Evolutionary conservation across 257 asterid genomes (phyloP), one percentile per base, ranked within the genome.

Genomic region (Plantago ovata): DNA sequence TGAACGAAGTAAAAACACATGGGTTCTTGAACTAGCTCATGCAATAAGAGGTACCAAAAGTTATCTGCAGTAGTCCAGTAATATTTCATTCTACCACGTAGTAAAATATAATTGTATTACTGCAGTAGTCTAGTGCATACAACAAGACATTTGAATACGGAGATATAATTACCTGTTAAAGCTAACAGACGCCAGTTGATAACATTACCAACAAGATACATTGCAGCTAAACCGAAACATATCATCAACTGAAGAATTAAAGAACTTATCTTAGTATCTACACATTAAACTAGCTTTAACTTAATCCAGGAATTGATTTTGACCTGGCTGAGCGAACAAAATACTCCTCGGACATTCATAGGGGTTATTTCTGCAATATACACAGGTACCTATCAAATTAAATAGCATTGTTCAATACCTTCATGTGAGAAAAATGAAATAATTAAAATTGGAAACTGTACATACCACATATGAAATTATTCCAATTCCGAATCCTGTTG

Each of bases 321-420:
- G 64, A 85, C 96, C 94, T 92, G 98, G 79, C 84, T 85, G 57
- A 71, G 82, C 39, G 94, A 79, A 18, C 95, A 82, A 67, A 87
- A 85, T 64, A 75, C 85, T 41, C 96, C 98, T 54, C 96, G 84
- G 65, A 85, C 81, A 71, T 85, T 80, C 82, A 76, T 80, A 11
- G 95, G 98, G 6, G 98, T 74, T 73, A 87, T 80, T 80, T 92
- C 95, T 18, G 98, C 94, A 70, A 92, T 75, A 71, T 87, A 91
- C 53, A 92, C 76, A 19, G 95, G 98, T 60, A 90, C 95, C 96
- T 90, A 59, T n/a, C n/a, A n/a, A n/a, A n/a, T 57, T 45, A 46
- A 62, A 44, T 74, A 54, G 39, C 50, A 64, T 46, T 48, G 74
- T 53, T 51, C 36, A 10, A 45, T 16, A 21, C 21, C 44, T 61